These are phyloP conservation scores for Parietaria judaica DNA, from an alignment of 306 rosid genomes.

Conservation along the genomic window DNA sequence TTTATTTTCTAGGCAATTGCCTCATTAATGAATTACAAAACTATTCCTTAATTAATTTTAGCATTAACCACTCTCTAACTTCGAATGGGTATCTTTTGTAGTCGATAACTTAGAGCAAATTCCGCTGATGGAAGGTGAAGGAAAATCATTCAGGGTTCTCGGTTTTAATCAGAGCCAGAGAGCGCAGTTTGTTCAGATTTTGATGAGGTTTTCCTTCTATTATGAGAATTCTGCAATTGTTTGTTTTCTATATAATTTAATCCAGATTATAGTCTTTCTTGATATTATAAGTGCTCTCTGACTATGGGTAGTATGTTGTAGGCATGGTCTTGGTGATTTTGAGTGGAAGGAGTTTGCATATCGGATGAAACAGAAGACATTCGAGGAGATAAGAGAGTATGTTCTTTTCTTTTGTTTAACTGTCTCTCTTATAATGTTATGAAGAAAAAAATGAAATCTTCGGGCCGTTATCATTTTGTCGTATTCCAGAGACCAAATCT, in stretches of 20 bases:
- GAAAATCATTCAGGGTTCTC: conserved; percentile 85
- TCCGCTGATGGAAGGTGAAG: conserved; percentile 99
- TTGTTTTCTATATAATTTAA: not conserved
- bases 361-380: conserved; percentile 90
- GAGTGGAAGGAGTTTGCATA: conserved; percentile 86
- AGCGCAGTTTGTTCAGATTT: conserved; percentile 84
- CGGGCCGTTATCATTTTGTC: too few relatives aligned
- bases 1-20: too few relatives aligned
- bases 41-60: not conserved
- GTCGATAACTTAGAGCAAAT: conserved; percentile 76
- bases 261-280: not conserved
- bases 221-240: conserved; percentile 4
- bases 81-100: conserved; percentile 24
- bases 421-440: not conserved
- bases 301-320: conserved; percentile 33
- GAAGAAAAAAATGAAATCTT: too few relatives aligned
- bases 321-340: conserved; percentile 89
- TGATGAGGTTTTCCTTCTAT: conserved; percentile 61
- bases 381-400: conserved; percentile 82
- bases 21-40: not conserved
- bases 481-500: too few relatives aligned
- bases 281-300: conserved; percentile 24
- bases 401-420: conserved; percentile 16
- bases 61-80: conserved; percentile 14
- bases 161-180: conserved; percentile 97